phyloP scores from a whole-genome alignment of 164 flowering plant genomes.

The Vitis amurensis region DNA sequence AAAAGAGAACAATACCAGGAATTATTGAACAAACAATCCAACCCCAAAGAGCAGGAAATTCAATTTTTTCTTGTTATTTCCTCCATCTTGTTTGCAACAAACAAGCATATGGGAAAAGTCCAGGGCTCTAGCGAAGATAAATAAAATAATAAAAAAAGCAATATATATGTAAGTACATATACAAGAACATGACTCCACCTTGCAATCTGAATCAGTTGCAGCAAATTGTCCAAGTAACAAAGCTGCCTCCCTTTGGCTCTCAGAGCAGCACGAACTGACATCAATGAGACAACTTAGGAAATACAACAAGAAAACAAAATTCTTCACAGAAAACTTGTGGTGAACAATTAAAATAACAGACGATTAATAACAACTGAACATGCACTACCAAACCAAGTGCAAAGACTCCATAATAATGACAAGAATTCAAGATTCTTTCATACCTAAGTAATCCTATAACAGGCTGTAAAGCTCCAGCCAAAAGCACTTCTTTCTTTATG shows the following conservation, averaged over 20 bases:
- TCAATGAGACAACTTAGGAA: conserved; percentile 15
- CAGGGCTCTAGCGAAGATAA: background rate
- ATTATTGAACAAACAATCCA: background rate
- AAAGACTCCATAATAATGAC: background rate
- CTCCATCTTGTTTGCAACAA: background rate
- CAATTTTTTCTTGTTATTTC: background rate
- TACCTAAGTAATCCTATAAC: conserved; percentile 93
- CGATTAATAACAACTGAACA: background rate
- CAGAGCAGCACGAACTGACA: conserved; percentile 83
- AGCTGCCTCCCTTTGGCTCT: conserved; percentile 96
- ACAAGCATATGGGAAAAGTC: background rate
- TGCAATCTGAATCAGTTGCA: conserved; percentile 93
- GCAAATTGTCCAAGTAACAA: conserved; percentile 93
- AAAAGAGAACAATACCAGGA: background rate
- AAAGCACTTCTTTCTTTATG: conserved; percentile 93
- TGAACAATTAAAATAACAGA: background rate
- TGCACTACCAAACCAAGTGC: background rate
- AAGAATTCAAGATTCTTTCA: background rate
- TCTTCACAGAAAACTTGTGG: background rate
- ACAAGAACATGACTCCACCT: conserved; percentile 37
- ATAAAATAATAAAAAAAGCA: background rate
- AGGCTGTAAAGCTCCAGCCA: conserved; percentile 97
- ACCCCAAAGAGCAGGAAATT: background rate
- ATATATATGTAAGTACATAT: background rate
- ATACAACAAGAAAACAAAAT: background rate